Percentiles rank a stretch among this genome's conserved stretches.
Evolutionary conservation across 192 early-diverging fungal genomes (phyloP).

Genomic region (Gamsiella multidivaricata): DNA sequence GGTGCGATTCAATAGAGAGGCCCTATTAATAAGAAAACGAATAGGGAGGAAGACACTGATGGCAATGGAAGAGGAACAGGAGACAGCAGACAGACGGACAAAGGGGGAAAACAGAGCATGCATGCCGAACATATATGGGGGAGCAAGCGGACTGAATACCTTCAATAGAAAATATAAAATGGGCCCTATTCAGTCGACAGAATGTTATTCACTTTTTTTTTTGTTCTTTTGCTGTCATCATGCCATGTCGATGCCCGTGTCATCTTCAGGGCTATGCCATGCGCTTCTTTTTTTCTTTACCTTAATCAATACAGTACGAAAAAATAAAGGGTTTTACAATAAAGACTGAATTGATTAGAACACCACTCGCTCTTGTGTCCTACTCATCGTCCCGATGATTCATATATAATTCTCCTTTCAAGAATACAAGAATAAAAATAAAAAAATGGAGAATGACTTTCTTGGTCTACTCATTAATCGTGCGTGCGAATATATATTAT

Average conservation of each 20-base stretch:
- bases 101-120: constrained; percentile 3
- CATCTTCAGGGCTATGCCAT: not conserved
- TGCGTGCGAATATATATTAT: too few species aligned
- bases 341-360: too few species aligned
- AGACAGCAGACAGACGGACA: not conserved
- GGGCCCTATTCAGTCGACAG: not conserved
- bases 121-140: not conserved
- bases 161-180: too few species aligned
- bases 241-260: too few species aligned
- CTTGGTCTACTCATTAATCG: too few species aligned
- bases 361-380: too few species aligned
- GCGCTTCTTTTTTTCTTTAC: too few species aligned
- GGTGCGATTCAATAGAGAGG: too few species aligned
- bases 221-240: not conserved
- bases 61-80: not conserved
- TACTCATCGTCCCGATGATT: too few species aligned
- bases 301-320: not conserved
- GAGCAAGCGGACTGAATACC: not conserved
- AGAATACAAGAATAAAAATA: too few species aligned
- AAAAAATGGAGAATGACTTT: too few species aligned
- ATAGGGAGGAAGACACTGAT: not conserved
- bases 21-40: not conserved
- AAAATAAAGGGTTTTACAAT: not conserved
- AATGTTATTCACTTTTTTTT: not conserved
- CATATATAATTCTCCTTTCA: too few species aligned